Evolutionary conservation across 1,284 basidiomycete species (phyloP), one percentile per base, ranked within the genome.

Genomic region (Schizophyllum amplum): DNA sequence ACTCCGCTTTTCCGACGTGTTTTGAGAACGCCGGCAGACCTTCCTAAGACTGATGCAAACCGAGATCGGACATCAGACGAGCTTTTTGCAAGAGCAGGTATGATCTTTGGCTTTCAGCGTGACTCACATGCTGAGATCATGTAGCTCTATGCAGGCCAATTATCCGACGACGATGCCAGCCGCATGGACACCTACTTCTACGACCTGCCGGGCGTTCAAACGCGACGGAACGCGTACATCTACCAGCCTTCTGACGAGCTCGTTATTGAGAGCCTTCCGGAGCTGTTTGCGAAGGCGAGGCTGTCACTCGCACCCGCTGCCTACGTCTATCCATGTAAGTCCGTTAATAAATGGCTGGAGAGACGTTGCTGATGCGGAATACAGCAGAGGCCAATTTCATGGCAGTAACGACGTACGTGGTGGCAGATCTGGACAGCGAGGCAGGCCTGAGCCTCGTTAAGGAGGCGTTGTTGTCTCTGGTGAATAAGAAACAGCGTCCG

Each of bases 161-260:
- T 95, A 17, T 77, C 75, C 2, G 86, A 92, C 50, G 75, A 76
- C 1, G 75, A 82, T 56, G 67, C 71, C 6, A 73, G 70, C 2
- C 69, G 72, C 21, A 77, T 94, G 52, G 72, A 83, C 11, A 87
- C 79, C 4, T 92, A 87, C 71, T 98, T 98, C 73, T 98, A 97
- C 68, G 92, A 97, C 66, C 79, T 94, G 2, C 89, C 93, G 0
- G 81, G 80, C 0, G 84, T 91, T 0, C 76, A 79, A 48, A 74
- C 76, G 57, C 78, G 86, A 23, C 75, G 96, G 15, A 97, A 93
- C 67, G 72, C 71, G 24, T 82, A 87, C 61, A 84, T 94, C 56
- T 82, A 82, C 62, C 79, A 84, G 0, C 70, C 78, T 4, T 65
- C 70, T 1, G 75, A 73, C 5, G 71, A 70, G 11, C 65, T 87